Evolutionary conservation across 2,329 filamentous ascomycete genomes (phyloP), one percentile per base, ranked within the genome.

Genomic region (Exserohilum rostratum): DNA sequence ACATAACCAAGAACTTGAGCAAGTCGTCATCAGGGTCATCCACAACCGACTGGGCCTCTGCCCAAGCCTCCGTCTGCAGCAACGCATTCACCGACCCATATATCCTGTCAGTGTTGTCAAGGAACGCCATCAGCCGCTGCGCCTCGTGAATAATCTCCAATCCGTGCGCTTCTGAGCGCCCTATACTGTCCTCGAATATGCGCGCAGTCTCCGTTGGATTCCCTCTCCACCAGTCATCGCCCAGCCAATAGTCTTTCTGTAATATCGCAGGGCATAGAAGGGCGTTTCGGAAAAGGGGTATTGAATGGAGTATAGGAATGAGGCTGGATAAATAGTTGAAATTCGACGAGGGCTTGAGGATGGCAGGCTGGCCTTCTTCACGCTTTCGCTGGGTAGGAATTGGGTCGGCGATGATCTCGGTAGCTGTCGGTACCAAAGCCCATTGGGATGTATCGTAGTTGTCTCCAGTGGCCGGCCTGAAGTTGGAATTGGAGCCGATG

Each of bases 151-250:
- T 69, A 15, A 86, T 72, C 2, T 79, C 76, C n/a, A 72, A 46
- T 2, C 63, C 62, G 12, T 63, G 44, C 48, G 71, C 65, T n/a
- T 64, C 62, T 6, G 68, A 68, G 27, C 64, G 57, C 5, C 72
- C 63, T 5, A 66, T 56, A 31, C 63, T 64, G 52, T 78, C 65
- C 46, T 81, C 78, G n/a, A 85, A 77, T 18, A 83, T 80, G 42
- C 78, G 80, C 3, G 82, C 77, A 12, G 80, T 69, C 27, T 78
- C 73, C 22, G 85, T 81, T 0, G 79, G 68, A 27, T 78, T 78
- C 17, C 86, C 86, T 62, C 81, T 83, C 85, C 86, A 88, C 86
- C 86, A 88, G 10, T 85, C 81, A 1, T 77, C 61, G 54, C 86
- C 80, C 48, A 80, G 70, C 38, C 83, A 83, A 62, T 88, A 88